A percentile compares a stretch with the other conserved stretches of the same genome.
Conservation (phyloP, 2,329 filamentous ascomycete species). For the Hypomyces perniciosus region DNA sequence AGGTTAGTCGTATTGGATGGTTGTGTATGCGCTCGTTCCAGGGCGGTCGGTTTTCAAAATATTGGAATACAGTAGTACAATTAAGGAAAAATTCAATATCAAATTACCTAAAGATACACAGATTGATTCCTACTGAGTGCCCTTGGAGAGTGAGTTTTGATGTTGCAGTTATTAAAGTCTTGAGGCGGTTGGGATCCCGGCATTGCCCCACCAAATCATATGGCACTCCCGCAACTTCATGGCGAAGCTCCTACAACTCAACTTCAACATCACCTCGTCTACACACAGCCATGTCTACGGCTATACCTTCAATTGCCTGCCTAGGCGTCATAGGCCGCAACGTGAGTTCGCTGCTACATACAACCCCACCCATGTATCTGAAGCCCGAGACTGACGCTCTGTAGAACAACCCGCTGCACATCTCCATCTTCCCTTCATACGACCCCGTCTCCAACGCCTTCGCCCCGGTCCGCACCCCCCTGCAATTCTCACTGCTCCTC, state of each 20-base stretch:
- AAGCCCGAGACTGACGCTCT: background rate
- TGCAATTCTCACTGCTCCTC: conserved; percentile 88
- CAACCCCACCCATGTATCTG: background rate
- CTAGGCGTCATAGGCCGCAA: conserved; percentile 91
- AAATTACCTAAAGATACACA: too few species aligned
- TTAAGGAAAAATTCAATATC: too few species aligned
- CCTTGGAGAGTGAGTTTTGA: background rate
- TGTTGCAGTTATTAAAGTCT: too few species aligned
- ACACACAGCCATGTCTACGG: conserved; percentile 44
- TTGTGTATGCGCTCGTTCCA: too few species aligned
- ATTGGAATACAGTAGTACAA: too few species aligned
- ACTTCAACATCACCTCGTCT: conserved; percentile 5
- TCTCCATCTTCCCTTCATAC: conserved; percentile 79
- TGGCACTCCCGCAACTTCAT: background rate
- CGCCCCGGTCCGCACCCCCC: conserved; percentile 58
- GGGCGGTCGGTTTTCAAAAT: too few species aligned
- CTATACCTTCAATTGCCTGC: conserved; percentile 79
- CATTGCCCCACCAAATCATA: background rate
- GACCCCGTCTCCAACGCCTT: conserved; percentile 47
- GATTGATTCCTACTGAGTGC: too few species aligned
- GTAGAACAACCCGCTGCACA: conserved; percentile 94
- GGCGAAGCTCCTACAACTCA: conserved; percentile 11
- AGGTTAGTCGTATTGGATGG: too few species aligned
- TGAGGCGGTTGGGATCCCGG: background rate
- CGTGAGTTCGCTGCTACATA: conserved; percentile 44